Conservation (phyloP, 2,329 filamentous ascomycete genomes). For the Pseudocercospora crystallina region DNA sequence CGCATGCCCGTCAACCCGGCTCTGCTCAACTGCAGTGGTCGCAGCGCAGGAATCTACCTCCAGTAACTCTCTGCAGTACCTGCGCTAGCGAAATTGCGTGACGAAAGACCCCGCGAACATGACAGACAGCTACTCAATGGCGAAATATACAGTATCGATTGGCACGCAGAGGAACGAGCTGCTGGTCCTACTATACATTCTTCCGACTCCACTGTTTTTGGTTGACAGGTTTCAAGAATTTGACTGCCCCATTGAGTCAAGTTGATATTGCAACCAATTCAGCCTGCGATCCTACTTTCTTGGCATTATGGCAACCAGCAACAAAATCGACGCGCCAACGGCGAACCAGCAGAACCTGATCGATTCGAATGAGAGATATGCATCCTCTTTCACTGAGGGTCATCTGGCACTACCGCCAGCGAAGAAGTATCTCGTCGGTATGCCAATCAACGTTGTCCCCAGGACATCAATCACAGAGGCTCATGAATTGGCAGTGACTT, state of each 20-base stretch:
- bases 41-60: background rate
- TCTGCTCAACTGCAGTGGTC: background rate
- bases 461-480: background rate
- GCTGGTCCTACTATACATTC: no score
- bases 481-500: slow-evolving; percentile 56
- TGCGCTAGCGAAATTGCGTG: slow-evolving; percentile 13
- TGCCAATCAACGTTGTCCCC: slow-evolving; percentile 16
- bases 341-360: slow-evolving; percentile 56
- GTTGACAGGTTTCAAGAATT: no score
- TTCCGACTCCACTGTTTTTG: no score
- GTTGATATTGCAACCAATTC: no score
- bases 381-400: slow-evolving; percentile 62
- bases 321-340: slow-evolving; percentile 39
- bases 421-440: slow-evolving; percentile 66
- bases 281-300: no score
- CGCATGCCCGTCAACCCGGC: no score
- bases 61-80: slow-evolving; percentile 2
- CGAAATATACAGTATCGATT: slow-evolving; percentile 1
- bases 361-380: slow-evolving; percentile 59
- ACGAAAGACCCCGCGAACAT: slow-evolving; percentile 6
- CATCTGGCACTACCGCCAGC: slow-evolving; percentile 66
- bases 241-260: no score
- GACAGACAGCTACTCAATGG: slow-evolving; percentile 5
- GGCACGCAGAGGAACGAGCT: background rate
- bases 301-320: background rate